Percentiles rank a stretch among this genome's conserved stretches.
Evolutionary conservation across 345 rosid species (phyloP).

Genomic region (Lepidium sativum): DNA sequence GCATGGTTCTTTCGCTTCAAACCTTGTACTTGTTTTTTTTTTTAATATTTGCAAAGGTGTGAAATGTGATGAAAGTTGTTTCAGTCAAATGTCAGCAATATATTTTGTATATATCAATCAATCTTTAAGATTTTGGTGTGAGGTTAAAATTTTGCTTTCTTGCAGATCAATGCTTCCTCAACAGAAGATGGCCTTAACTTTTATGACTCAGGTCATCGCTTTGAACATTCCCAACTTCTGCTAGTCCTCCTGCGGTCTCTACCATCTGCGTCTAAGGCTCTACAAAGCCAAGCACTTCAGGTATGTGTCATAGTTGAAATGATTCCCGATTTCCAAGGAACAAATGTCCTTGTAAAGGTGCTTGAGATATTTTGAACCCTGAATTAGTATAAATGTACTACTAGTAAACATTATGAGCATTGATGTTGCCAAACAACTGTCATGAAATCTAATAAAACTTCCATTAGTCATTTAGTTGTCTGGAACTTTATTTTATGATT

Average conservation of each 20-base stretch:
- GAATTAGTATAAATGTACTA: not conserved
- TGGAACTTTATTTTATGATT: slow-evolving; percentile 2
- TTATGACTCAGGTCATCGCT: slow-evolving; percentile 90
- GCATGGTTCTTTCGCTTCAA: not conserved
- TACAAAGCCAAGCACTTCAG: slow-evolving; percentile 93
- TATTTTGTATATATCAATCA: not conserved
- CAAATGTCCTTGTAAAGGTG: slow-evolving; percentile 1
- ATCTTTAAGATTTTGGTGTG: not conserved
- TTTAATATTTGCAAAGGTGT: not conserved
- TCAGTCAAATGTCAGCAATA: not conserved
- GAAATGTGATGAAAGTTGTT: slow-evolving; percentile 11
- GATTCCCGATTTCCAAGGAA: not conserved
- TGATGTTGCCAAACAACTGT: slow-evolving; percentile 7
- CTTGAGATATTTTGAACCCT: not conserved
- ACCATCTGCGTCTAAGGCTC: slow-evolving; percentile 66
- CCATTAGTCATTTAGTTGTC: not conserved
- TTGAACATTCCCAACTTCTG: slow-evolving; percentile 85
- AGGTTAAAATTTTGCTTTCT: slow-evolving; percentile 7
- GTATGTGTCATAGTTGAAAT: slow-evolving; percentile 34
- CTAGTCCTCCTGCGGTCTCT: slow-evolving; percentile 84
- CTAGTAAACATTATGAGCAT: not conserved
- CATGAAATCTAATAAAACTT: slow-evolving; percentile 2
- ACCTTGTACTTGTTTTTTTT: not conserved
- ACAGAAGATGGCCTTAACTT: slow-evolving; percentile 84
- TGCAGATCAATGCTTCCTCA: slow-evolving; percentile 95